Conservation (phyloP, 176 grass and related monocot species). For the Musa itinerans region DNA sequence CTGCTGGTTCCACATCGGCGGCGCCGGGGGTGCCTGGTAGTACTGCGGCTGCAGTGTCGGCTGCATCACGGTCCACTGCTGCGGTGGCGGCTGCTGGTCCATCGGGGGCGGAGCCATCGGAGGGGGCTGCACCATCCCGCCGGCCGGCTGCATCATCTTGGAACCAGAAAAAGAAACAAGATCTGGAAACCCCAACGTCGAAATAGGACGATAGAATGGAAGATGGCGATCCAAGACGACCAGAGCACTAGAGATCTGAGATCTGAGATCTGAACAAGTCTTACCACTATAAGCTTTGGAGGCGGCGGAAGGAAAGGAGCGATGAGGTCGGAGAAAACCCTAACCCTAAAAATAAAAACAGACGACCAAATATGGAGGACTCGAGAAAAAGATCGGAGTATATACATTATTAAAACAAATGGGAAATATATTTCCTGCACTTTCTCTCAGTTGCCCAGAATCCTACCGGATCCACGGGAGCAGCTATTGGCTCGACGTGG, state of each 20-base stretch:
- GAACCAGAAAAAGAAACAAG: background rate
- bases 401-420: too few species aligned
- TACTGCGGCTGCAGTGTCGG: slow-evolving; percentile 6
- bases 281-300: background rate
- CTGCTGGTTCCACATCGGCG: slow-evolving; percentile 29
- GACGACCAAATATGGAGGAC: background rate
- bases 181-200: background rate
- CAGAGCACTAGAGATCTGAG: background rate
- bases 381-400: background rate
- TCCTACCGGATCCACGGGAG: too few species aligned
- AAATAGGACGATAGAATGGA: background rate
- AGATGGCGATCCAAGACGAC: background rate
- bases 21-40: slow-evolving; percentile 8
- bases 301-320: background rate
- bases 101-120: background rate
- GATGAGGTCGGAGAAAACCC: background rate
- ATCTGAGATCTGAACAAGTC: background rate
- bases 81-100: slow-evolving; percentile 14
- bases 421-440: too few species aligned
- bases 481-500: too few species aligned
- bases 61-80: slow-evolving; percentile 15
- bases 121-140: slow-evolving; percentile 9
- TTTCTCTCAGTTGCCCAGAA: too few species aligned
- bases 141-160: slow-evolving; percentile 22
- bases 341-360: background rate